A percentile compares a stretch with the other conserved stretches of the same genome.
phyloP scores from a whole-genome alignment of 495 filamentous ascomycete species.

The Aspergillus coremiiformis region DNA sequence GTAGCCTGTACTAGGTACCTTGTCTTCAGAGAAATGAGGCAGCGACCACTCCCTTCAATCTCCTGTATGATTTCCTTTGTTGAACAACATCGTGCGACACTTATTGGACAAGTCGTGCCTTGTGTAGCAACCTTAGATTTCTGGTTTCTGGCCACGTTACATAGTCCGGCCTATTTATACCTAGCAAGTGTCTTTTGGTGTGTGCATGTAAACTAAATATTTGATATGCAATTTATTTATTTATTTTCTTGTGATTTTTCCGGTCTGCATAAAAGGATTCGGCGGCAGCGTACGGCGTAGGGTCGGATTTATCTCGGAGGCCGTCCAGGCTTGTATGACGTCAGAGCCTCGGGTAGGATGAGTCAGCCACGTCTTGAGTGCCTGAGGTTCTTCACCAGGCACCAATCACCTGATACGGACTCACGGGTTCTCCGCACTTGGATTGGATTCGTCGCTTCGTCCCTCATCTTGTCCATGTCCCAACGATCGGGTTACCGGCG shows the following conservation, averaged over 20 bases:
- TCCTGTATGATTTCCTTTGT: conserved; percentile 28
- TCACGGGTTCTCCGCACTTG: conserved; percentile 16
- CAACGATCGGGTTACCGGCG: background rate
- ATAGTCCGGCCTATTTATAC: conserved; percentile 18
- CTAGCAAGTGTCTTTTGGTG: conserved; percentile 15
- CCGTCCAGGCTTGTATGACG: background rate
- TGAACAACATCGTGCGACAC: conserved; percentile 14
- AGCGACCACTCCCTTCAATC: conserved; percentile 23
- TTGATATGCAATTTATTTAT: conserved; percentile 15
- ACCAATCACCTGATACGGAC: conserved; percentile 26
- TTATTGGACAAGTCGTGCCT: conserved; percentile 27
- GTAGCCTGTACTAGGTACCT: conserved; percentile 23
- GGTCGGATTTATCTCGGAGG: too few relatives aligned
- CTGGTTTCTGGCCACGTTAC: conserved; percentile 8
- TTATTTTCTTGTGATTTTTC: background rate
- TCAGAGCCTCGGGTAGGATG: background rate
- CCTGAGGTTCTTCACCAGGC: conserved; percentile 14
- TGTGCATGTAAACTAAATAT: conserved; percentile 21
- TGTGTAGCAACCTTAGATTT: conserved; percentile 5
- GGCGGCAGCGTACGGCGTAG: too few relatives aligned
- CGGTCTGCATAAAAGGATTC: too few relatives aligned
- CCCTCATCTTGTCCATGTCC: conserved; percentile 7
- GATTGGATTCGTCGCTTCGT: background rate
- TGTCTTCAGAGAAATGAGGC: conserved; percentile 22
- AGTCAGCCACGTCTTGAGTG: background rate